Conservation (phyloP, 2,329 filamentous ascomycete species). For the Fusarium kyushuense region DNA sequence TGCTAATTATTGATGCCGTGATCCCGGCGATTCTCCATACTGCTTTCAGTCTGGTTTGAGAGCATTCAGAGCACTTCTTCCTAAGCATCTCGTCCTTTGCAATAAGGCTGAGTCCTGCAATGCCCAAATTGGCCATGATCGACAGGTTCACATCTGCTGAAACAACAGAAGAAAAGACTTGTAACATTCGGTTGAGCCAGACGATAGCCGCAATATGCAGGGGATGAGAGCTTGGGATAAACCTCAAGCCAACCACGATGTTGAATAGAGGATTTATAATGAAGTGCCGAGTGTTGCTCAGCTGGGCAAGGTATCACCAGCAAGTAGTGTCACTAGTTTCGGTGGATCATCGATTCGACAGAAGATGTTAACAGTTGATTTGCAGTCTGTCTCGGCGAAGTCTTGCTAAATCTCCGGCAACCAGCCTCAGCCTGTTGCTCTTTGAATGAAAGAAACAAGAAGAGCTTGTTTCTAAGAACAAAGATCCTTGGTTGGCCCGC, state of each 20-base stretch:
- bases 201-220: conserved; percentile 36
- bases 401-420: neutral
- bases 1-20: neutral
- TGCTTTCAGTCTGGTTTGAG: conserved; percentile 5
- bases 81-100: conserved; percentile 6
- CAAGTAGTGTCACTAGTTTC: conserved; percentile 20
- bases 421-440: neutral
- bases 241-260: conserved; percentile 30
- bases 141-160: conserved; percentile 37
- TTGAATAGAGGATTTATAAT: conserved; percentile 4
- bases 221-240: conserved; percentile 13
- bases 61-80: conserved; percentile 11
- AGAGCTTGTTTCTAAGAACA: neutral
- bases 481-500: neutral
- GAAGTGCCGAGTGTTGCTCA: conserved; percentile 19
- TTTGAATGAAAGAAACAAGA: neutral
- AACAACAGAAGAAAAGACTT: conserved; percentile 29
- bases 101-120: conserved; percentile 39
- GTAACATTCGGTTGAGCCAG: conserved; percentile 6
- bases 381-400: neutral
- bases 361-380: conserved; percentile 3
- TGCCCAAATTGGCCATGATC: conserved; percentile 35
- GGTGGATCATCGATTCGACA: conserved; percentile 9
- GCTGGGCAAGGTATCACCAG: conserved; percentile 26
- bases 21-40: neutral